Base-by-base conservation (phyloP, 1,284 basidiomycete genomes). In the Pyrrhoderma noxium region DNA sequence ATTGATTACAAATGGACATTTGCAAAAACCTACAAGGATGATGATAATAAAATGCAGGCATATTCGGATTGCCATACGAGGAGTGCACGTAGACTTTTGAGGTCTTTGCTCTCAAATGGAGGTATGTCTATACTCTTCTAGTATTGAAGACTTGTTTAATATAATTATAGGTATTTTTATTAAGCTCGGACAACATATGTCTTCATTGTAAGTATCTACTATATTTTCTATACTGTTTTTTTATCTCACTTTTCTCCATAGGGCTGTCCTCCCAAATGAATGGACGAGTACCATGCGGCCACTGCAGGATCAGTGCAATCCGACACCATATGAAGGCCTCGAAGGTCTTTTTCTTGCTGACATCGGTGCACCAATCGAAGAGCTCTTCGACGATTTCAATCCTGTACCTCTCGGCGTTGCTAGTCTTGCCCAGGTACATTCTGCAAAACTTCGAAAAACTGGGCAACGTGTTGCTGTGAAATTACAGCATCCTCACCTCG, bases 361-460 rank as follows among this genome's bases (percentile, higher is more conserved):
- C 62, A 82, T 89, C 63, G 89, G 88, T 7, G 62, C 66, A 34
- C 69, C 77, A 0, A 73, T 89, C 35, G 68, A 70, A 1, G 82
- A 85, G 8, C 63, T 86, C 35, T 90, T 96, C 61, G 78, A 82
- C 31, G 81, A 91, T 53, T 95, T 99, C 64, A 82, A 97, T 59
- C 80, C 82, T 3, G 73, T 75, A n/a, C 95, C 96, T 8, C 88
- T 99, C 50, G 96, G 96, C 4, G 93, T 96, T 8, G 94, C 93
- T 3, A 93, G 85, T 62, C 70, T 99, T 31, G 95, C 94, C 5
- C 95, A 99, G 67, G 96, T 99, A 4, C 96, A 99, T 67, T 78
- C 86, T 16, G 96, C 87, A 0, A 75, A 71, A 5, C 83, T 93
- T 58, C 78, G 80, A 46, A 71, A 78, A 42, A 82, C 85, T 1